Evolutionary conservation across 441 rosid species (phyloP).

Genomic region (Flueggea neowawraea): DNA sequence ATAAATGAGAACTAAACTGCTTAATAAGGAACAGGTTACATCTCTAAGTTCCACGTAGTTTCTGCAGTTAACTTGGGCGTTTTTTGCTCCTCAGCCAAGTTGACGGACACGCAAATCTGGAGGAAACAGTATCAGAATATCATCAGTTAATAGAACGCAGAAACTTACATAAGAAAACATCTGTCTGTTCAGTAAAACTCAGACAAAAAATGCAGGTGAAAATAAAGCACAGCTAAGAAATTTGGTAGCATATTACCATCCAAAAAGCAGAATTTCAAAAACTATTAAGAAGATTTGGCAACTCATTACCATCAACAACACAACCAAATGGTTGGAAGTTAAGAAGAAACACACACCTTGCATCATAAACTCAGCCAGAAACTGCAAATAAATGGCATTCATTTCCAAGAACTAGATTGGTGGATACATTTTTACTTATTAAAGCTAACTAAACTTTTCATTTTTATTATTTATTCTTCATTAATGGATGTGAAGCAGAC

Average conservation of each 20-base stretch:
- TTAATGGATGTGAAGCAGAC: no score
- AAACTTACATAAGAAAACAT: not conserved
- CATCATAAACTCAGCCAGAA: no score
- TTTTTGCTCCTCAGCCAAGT: constrained; percentile 56
- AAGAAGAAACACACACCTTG: no score
- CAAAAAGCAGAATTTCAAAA: no score
- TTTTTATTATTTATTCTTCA: no score
- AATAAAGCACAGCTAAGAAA: no score
- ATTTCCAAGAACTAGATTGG: not conserved
- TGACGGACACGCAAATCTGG: constrained; percentile 61
- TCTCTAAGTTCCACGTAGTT: constrained; percentile 61
- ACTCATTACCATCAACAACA: no score
- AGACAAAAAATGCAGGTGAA: no score
- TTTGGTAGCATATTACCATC: no score
- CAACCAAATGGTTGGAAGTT: no score
- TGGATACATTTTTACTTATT: not conserved
- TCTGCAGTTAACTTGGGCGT: constrained; percentile 68
- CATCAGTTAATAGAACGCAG: not conserved
- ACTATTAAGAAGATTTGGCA: no score
- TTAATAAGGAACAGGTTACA: constrained; percentile 24
- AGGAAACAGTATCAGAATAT: constrained; percentile 6
- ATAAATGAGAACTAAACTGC: not conserved
- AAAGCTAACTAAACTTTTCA: not conserved
- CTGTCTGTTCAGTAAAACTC: no score
- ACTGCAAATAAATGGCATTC: not conserved